Evolutionary conservation across 495 filamentous ascomycete genomes (phyloP).

Genomic region (Penicillium simplicissimum): DNA sequence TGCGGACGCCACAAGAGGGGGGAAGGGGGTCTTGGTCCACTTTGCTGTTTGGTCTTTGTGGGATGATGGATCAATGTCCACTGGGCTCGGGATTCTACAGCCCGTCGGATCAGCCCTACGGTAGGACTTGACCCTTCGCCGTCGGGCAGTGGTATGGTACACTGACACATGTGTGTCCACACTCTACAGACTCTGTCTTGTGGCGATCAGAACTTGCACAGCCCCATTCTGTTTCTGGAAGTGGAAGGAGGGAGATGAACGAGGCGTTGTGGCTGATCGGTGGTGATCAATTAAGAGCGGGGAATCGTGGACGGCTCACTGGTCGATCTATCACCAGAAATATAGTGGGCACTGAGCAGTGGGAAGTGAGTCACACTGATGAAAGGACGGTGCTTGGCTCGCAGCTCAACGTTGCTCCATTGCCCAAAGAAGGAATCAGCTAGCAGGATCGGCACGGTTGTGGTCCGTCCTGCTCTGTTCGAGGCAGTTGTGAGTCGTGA

Average conservation of each 20-base stretch:
- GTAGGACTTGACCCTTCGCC: neutral
- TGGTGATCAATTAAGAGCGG: neutral
- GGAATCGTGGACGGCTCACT: neutral
- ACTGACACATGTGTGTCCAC: too few relatives aligned
- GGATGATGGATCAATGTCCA: neutral
- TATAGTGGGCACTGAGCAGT: neutral
- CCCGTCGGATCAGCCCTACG: too few relatives aligned
- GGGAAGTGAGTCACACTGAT: slow-evolving; percentile 8
- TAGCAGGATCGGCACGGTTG: slow-evolving; percentile 6
- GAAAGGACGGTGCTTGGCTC: neutral
- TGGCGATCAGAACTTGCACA: neutral
- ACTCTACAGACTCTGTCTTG: neutral
- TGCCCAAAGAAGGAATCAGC: neutral
- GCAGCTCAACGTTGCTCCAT: neutral
- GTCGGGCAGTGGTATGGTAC: neutral
- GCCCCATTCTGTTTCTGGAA: slow-evolving; percentile 5
- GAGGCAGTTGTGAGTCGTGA: neutral
- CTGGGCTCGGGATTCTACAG: neutral
- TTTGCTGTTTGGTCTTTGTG: neutral
- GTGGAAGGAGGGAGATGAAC: neutral
- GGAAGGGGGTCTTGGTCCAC: neutral
- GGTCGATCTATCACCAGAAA: slow-evolving; percentile 7
- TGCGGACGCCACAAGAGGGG: neutral
- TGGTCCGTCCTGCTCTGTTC: neutral
- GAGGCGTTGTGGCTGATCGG: neutral